Conservation (phyloP, 345 rosid species). For the Eucalyptus melliodora region DNA sequence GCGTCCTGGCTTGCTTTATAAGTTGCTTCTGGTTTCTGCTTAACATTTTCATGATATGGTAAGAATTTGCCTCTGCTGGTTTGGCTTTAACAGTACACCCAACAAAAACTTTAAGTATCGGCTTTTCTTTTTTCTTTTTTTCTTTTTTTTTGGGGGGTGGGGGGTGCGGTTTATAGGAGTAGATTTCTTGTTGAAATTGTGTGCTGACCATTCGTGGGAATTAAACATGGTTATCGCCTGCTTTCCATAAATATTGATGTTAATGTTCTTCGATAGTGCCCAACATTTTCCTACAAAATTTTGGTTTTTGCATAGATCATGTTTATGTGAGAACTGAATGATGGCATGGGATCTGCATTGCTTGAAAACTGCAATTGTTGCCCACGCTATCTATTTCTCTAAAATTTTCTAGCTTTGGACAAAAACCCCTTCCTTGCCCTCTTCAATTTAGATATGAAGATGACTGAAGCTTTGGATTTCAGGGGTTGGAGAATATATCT, state of each 20-base stretch:
- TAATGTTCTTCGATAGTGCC: not conserved
- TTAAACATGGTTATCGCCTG: not conserved
- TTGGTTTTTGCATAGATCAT: not conserved
- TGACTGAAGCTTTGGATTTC: not conserved
- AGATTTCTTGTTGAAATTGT: not conserved
- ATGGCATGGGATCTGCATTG: not conserved
- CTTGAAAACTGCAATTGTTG: not conserved
- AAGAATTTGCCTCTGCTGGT: not conserved
- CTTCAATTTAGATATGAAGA: not conserved
- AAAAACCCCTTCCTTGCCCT: not conserved
- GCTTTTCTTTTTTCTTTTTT: not conserved
- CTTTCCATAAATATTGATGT: not conserved
- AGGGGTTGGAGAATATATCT: slow-evolving; percentile 89
- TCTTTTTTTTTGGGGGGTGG: no score
- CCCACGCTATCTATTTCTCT: not conserved
- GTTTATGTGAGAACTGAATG: not conserved
- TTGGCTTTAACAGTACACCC: not conserved
- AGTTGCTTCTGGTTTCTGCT: not conserved
- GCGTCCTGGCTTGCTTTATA: not conserved
- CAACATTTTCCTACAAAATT: not conserved
- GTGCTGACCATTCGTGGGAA: not conserved
- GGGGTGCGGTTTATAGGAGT: not conserved
- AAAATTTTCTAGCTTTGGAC: not conserved
- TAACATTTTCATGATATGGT: not conserved
- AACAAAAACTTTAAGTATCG: not conserved